These are phyloP conservation scores for Vinca minor DNA, from an alignment of 257 asterid genomes.

Conservation along the genomic window DNA sequence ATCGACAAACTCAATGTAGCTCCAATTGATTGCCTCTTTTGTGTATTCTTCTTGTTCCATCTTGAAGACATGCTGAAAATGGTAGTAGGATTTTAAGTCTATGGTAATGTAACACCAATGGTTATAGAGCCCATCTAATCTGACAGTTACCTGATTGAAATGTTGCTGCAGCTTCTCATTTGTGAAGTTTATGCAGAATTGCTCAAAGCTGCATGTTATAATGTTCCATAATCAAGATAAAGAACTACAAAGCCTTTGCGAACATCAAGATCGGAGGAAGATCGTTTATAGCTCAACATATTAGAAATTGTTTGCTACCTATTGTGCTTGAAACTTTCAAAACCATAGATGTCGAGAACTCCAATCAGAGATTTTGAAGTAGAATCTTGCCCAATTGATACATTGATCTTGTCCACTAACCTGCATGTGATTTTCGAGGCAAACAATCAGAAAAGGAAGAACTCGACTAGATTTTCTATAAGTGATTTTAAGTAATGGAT, in stretches of 20 bases:
- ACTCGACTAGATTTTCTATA: background rate
- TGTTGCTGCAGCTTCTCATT: slow-evolving; percentile 97
- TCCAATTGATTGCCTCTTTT: slow-evolving; percentile 88
- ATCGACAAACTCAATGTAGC: slow-evolving; percentile 97
- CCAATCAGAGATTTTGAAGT: slow-evolving; percentile 74
- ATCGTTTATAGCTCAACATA: slow-evolving; percentile 1
- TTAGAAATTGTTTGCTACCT: slow-evolving; percentile 36
- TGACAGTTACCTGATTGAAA: slow-evolving; percentile 72
- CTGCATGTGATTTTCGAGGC: slow-evolving; percentile 34
- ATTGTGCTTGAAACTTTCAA: slow-evolving; percentile 93
- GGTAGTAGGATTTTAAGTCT: slow-evolving; percentile 20
- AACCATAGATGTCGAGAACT: slow-evolving; percentile 93
- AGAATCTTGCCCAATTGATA: slow-evolving; percentile 85
- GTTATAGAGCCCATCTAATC: slow-evolving; percentile 15
- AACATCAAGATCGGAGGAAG: background rate
- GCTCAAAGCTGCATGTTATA: slow-evolving; percentile 76
- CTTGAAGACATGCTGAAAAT: slow-evolving; percentile 92
- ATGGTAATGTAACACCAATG: slow-evolving; percentile 12
- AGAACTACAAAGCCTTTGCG: slow-evolving; percentile 13
- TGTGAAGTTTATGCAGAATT: slow-evolving; percentile 91
- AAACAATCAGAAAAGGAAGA: background rate
- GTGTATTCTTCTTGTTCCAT: slow-evolving; percentile 99
- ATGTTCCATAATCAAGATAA: slow-evolving; percentile 23
- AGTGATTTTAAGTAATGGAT: background rate
- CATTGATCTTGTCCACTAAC: slow-evolving; percentile 92